Evolutionary conservation across 768 basidiomycete genomes (phyloP), one percentile per base, ranked within the genome.

Genomic region (Panaeolus cyanescens): DNA sequence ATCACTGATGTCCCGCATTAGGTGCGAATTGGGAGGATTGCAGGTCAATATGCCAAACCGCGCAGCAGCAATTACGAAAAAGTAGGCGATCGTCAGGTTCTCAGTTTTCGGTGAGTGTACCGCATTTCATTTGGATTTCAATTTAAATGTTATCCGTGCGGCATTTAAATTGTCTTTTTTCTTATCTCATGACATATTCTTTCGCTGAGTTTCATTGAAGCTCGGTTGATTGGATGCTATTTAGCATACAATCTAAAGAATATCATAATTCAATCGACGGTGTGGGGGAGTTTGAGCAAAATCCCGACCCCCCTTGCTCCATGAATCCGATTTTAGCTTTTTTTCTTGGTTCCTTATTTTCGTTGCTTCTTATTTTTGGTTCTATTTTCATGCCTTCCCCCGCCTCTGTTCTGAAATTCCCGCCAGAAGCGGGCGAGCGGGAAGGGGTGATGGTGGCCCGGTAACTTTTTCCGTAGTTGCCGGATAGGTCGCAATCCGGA

Each of bases 21-120:
- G 90, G 83, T 92, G 55, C 87, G 92, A 32, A 86, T 95, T 56
- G 93, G 93, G 5, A 86, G 97, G 10, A 98, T 99, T 63, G 97
- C 96, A 0, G 96, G 96, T 0, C 96, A 97, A 72, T 97, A 96
- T 66, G 95, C 96, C 15, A 97, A 96, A 72, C 97, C 96, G 1
- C 83, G 96, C 59, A 93, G 91, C 68, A 95, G 91, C 69, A 77
- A 80, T 10, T 92, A 84, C 12, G 96, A 99, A 73, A 86, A 82
- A 61, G 80, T 96, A 8, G 88, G 85, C 15, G 89, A 88, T 54
- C 83, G 79, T 32, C 85, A 93, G 65, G 90, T 98, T 0, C 75
- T 89, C 55, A 96, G 92, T 72, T 99, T 98, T 74, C 83, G 93
- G 93, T 92, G 59, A 17, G 84, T 73, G n/a, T 33, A 31, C 6